Evolutionary conservation across 139 green algal species (phyloP), one percentile per base, ranked within the genome.

Genomic region (Chlamydomonas schloesseri): DNA sequence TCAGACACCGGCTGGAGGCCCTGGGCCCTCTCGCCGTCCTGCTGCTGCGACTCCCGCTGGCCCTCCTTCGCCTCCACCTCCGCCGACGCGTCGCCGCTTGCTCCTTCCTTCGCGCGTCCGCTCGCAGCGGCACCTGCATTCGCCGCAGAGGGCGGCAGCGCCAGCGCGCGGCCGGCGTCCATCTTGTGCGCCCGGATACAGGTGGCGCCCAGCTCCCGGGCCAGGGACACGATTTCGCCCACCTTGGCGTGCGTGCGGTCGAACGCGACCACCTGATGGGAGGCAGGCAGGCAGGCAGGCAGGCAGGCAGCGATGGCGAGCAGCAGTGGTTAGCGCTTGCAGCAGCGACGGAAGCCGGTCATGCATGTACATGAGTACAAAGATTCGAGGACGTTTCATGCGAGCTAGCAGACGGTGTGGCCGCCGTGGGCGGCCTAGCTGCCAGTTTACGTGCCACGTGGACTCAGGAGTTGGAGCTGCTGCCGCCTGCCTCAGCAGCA

Each of bases 201-300:
- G 15, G 60, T 91, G 46, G 96, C 81, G 11, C 95, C 92, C 74
- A 97, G 88, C 92, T 98, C 94, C 57, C 89, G 67, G 5, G 95
- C 95, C 37, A 98, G 87, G 0, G 82, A 73, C 57, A 46, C 69
- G 0, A 95, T 85, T 68, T 91, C 84, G 21, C 71, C 34, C 8
- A 93, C 96, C 88, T 99, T 99, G 79, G 67, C 91, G 80, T 98
- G 94, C 0, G 93, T 95, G 34, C 97, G 91, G 74, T 99, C 97
- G 3, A 98, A 87, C 1, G 97, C 97, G 2, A 97, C 78, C 13
- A 84, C 36, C 78, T 84, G 72, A 8, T 50, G 6, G 6, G 42
- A 5, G 8, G 42, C 42, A 50, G 42, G n/a, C n/a, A n/a, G n/a
- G n/a, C n/a, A n/a, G n/a, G n/a, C n/a, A n/a, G n/a, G n/a, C n/a